A percentile compares a stretch with the other conserved stretches of the same genome.
These are phyloP conservation scores for Trametes polyzona DNA, from an alignment of 1,284 basidiomycete species.

Conservation along the genomic window DNA sequence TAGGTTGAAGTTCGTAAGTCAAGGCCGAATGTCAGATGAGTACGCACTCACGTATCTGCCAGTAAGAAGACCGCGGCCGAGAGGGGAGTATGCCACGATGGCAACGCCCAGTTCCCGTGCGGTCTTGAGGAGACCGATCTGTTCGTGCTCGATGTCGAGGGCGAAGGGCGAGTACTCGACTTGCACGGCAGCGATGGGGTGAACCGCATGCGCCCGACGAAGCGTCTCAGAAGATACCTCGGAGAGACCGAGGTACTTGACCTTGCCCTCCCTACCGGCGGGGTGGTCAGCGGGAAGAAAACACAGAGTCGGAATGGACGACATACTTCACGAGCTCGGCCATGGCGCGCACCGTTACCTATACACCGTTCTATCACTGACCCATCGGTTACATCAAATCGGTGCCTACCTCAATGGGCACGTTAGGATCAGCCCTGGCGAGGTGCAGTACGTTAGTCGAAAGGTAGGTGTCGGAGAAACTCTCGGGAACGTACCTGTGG, in stretches of 20 bases:
- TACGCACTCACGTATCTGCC: constrained; percentile 48
- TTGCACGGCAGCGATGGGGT: constrained; percentile 65
- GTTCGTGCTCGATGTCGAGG: constrained; percentile 52
- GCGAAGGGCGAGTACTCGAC: constrained; percentile 69
- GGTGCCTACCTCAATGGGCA: constrained; percentile 48
- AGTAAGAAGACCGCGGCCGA: constrained; percentile 66
- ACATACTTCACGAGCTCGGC: constrained; percentile 56
- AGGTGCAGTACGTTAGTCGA: constrained; percentile 6
- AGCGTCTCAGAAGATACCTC: constrained; percentile 63
- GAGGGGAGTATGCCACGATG: constrained; percentile 64
- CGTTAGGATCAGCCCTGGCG: constrained; percentile 44
- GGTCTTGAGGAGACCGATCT: constrained; percentile 50
- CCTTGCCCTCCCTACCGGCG: constrained; percentile 63
- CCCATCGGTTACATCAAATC: too few species aligned
- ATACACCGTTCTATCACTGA: neutral
- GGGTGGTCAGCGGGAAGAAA: too few species aligned
- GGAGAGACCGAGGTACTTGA: constrained; percentile 64
- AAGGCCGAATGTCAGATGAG: neutral
- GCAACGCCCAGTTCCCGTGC: constrained; percentile 56
- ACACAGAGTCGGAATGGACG: neutral
- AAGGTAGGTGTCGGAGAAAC: neutral
- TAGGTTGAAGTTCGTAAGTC: neutral
- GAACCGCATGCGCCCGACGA: constrained; percentile 63
- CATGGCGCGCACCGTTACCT: constrained; percentile 53
- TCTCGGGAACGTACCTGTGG: constrained; percentile 37